phyloP scores from a whole-genome alignment of 345 rosid genomes.

The Hibiscus syriacus region DNA sequence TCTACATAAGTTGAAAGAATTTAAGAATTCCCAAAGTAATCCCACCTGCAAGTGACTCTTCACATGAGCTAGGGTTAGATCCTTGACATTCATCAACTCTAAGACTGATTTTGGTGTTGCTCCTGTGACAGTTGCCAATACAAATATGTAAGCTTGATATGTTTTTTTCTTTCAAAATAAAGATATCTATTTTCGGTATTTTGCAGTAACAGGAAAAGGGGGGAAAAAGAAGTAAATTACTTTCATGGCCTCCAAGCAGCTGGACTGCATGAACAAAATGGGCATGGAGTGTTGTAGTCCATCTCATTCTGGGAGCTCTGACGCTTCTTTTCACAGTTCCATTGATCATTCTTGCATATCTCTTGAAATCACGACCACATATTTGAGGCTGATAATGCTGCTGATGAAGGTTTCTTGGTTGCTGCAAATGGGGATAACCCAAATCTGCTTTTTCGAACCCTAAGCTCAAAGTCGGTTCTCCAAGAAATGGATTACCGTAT shows the following conservation, averaged over 20 bases:
- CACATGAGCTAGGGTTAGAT: conserved; percentile 99
- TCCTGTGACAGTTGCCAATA: conserved; percentile 34
- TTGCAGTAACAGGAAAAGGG: not conserved
- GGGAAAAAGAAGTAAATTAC: conserved; percentile 19
- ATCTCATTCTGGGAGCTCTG: conserved; percentile 97
- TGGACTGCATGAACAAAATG: conserved; percentile 95
- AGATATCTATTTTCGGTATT: not conserved
- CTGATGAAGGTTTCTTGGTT: conserved; percentile 21
- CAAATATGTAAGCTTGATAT: not conserved
- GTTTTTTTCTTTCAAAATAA: not conserved
- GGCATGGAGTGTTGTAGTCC: conserved; percentile 93
- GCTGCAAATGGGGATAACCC: conserved; percentile 16
- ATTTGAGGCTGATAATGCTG: conserved; percentile 51
- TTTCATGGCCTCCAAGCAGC: conserved; percentile 99
- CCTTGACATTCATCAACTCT: conserved; percentile 98
- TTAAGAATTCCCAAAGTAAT: conserved; percentile 15
- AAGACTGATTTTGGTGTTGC: conserved; percentile 97
- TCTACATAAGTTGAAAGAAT: conserved; percentile 15
- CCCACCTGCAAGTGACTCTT: conserved; percentile 99
- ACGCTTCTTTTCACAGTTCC: conserved; percentile 59
- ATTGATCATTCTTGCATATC: conserved; percentile 36
- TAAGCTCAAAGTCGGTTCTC: conserved; percentile 51
- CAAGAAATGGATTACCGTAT: conserved; percentile 15
- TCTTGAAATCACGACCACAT: conserved; percentile 76
- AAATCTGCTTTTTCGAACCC: conserved; percentile 49